phyloP scores from a whole-genome alignment of 2,329 filamentous ascomycete species.

The Aspergillus sp. region DNA sequence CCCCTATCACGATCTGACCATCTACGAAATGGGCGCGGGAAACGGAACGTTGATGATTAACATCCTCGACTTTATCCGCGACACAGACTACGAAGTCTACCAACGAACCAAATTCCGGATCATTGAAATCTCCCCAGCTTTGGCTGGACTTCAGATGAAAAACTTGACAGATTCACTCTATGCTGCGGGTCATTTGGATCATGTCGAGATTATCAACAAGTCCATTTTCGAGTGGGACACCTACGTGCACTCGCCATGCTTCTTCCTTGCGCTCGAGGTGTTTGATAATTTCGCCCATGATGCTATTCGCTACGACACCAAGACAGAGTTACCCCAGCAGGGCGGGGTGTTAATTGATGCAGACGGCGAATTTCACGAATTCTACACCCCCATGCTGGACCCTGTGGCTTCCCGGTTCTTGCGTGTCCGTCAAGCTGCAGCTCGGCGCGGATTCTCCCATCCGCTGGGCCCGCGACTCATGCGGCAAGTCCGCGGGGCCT shows the following conservation, averaged over 20 bases:
- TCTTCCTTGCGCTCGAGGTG: constrained; percentile 96
- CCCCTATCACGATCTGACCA: constrained; percentile 93
- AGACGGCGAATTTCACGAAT: constrained; percentile 89
- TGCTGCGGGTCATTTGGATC: constrained; percentile 72
- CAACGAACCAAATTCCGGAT: constrained; percentile 90
- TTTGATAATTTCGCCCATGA: constrained; percentile 99
- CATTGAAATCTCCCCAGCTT: constrained; percentile 85
- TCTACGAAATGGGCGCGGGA: constrained; percentile 98
- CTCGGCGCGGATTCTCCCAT: constrained; percentile 43
- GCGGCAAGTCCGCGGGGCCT: constrained; percentile 60
- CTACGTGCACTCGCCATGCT: constrained; percentile 88
- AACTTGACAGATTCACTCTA: constrained; percentile 67
- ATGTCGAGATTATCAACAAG: constrained; percentile 91
- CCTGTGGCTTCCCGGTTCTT: constrained; percentile 80
- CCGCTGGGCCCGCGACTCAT: constrained; percentile 52
- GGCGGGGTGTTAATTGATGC: constrained; percentile 83
- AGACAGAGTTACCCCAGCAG: constrained; percentile 80
- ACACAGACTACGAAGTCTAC: constrained; percentile 87
- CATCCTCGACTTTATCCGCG: constrained; percentile 92
- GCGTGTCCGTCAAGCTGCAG: constrained; percentile 76
- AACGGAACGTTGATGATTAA: constrained; percentile 98
- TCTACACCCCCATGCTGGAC: constrained; percentile 79
- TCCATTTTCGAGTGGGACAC: constrained; percentile 93
- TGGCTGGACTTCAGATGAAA: constrained; percentile 74
- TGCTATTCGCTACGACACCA: constrained; percentile 82